These are phyloP conservation scores for Jatropha curcas DNA, from an alignment of 345 rosid species.

Conservation along the genomic window DNA sequence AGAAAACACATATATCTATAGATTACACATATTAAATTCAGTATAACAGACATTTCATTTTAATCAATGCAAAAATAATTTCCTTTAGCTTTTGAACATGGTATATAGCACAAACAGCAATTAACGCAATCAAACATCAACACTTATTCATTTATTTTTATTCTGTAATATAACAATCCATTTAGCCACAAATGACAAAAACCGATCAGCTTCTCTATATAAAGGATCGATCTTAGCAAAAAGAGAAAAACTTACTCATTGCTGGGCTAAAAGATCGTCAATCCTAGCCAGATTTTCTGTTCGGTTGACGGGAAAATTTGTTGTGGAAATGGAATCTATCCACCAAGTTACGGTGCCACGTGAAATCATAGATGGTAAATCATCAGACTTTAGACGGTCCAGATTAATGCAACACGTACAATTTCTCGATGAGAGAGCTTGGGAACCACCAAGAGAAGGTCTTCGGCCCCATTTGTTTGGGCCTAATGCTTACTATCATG, in stretches of 20 bases:
- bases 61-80: too few relatives aligned
- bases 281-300: neutral
- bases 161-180: neutral
- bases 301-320: constrained; percentile 10
- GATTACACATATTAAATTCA: too few relatives aligned
- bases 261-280: neutral
- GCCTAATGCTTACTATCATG: too few relatives aligned
- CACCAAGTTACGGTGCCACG: constrained; percentile 8
- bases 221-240: too few relatives aligned
- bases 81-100: too few relatives aligned
- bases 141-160: neutral
- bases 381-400: neutral
- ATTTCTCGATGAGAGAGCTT: neutral
- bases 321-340: neutral
- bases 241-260: neutral
- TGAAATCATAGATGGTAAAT: neutral
- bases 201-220: neutral
- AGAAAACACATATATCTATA: too few relatives aligned
- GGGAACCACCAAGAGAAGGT: neutral
- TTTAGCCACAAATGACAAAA: neutral
- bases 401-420: neutral
- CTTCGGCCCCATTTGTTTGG: neutral
- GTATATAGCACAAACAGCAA: neutral
- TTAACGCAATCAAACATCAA: neutral
- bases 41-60: too few relatives aligned